Conservation (phyloP, 768 basidiomycete genomes). For the Auricularia sp. region DNA sequence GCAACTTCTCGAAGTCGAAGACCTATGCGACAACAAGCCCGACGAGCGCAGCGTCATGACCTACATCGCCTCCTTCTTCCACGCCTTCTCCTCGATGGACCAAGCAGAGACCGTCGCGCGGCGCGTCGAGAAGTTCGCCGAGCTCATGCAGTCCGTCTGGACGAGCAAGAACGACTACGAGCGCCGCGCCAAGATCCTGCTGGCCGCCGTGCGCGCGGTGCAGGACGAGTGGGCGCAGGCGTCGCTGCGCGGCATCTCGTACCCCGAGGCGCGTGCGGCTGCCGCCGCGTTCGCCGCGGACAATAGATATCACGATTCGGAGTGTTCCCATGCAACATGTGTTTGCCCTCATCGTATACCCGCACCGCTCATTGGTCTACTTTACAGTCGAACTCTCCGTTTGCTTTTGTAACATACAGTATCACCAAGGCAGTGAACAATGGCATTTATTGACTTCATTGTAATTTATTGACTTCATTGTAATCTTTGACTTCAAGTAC, state of each 20-base stretch:
- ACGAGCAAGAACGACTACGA: conserved; percentile 85
- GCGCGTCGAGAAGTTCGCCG: conserved; percentile 90
- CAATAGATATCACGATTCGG: too few relatives aligned
- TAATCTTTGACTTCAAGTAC: too few relatives aligned
- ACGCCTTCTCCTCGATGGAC: conserved; percentile 96
- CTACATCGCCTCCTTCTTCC: conserved; percentile 95
- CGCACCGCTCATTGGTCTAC: too few relatives aligned
- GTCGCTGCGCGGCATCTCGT: conserved; percentile 56
- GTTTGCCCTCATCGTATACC: too few relatives aligned
- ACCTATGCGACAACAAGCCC: conserved; percentile 81
- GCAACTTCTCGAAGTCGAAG: conserved; percentile 94
- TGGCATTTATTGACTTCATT: too few relatives aligned
- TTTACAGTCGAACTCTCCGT: too few relatives aligned
- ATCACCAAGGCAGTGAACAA: too few relatives aligned
- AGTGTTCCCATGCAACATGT: too few relatives aligned
- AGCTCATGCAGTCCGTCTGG: conserved; percentile 91
- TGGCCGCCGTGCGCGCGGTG: conserved; percentile 54
- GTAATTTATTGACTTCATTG: too few relatives aligned
- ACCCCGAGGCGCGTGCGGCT: conserved; percentile 70
- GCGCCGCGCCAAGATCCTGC: conserved; percentile 39
- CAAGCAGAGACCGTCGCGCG: conserved; percentile 91
- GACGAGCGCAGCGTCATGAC: conserved; percentile 98
- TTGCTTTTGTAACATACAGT: too few relatives aligned
- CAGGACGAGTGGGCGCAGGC: conserved; percentile 62
- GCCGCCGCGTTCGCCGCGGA: conserved; percentile 58